Base-by-base conservation (phyloP, 2,329 filamentous ascomycete species). In the Cadophora luteo-olivacea region DNA sequence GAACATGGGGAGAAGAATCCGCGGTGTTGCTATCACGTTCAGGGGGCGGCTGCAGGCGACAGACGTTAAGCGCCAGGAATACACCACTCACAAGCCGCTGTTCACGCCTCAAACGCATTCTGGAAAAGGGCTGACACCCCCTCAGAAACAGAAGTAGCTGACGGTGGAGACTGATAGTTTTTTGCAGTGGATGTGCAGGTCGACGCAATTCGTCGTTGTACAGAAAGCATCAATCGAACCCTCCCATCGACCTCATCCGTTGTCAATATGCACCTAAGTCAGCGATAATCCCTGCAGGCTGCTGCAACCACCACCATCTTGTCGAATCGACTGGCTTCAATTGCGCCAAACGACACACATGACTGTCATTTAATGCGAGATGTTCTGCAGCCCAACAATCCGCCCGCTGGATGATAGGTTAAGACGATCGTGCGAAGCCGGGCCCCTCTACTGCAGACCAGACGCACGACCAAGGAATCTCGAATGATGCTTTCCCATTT, bases 321-420 rank as follows among this genome's bases (percentile, higher is more conserved):
- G n/a, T 58, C 51, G 63, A 58, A 48, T 65, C 16, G 38, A 65
- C 38, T 33, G 36, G 62, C 51, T 65, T 58, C 6, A 65, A 57
- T 29, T 51, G 60, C 60, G 60, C 60, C 60, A 62, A 62, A 49
- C 41, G 19, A 51, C n/a, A 52, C 51, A 64, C 63, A 65, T 65
- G 63, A 65, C 52, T 12, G 51, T 24, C 38, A 29, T 41, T 22
- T 36, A 41, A 65, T 65, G 63, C 63, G 63, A 58, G 48, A 33
- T 25, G 33, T 22, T 49, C 48, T 64, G 51, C 51, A 57, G 38
- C 36, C 60, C 16, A 57, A 16, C 19, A 22, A 32, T 45, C 24
- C 51, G 51, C 49, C 25, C 29, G 51, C 12, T 48, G 36, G 22
- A 48, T 58, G 33, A 65, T 65, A 65, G 63, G 52, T 48, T 41